These are phyloP conservation scores for Picochlorum sp. DNA, from an alignment of 139 green algal genomes.

Conservation along the genomic window DNA sequence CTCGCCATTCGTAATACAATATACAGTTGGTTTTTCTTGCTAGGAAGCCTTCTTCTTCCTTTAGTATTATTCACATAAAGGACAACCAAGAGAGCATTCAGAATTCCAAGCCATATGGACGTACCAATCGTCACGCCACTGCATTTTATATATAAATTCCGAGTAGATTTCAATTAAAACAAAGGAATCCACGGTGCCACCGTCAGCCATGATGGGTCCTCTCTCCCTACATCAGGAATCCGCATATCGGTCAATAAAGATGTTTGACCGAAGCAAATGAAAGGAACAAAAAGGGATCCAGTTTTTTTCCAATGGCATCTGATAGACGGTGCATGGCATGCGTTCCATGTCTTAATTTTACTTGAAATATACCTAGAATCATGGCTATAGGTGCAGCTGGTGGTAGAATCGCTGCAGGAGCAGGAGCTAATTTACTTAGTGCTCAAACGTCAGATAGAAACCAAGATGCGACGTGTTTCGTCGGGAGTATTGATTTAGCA, in stretches of 20 bases:
- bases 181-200: no score
- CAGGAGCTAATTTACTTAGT: constrained; percentile 89
- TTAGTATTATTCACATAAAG: no score
- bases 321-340: not conserved
- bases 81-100: no score
- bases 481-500: constrained; percentile 90
- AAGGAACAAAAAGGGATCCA: not conserved
- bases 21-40: no score
- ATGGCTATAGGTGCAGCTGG: constrained; percentile 38
- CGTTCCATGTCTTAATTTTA: not conserved
- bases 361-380: not conserved
- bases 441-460: constrained; percentile 75
- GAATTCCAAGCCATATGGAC: not conserved
- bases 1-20: no score
- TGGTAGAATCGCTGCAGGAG: constrained; percentile 79
- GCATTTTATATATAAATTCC: not conserved
- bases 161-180: no score
- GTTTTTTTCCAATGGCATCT: no score
- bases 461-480: constrained; percentile 92
- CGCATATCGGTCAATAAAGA: no score
- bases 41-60: no score
- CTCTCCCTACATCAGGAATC: no score
- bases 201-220: no score
- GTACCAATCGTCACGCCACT: constrained; percentile 1
- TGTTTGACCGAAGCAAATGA: not conserved